Evolutionary conservation across 129 eudicot species (phyloP).

Genomic region (Silybum marianum): DNA sequence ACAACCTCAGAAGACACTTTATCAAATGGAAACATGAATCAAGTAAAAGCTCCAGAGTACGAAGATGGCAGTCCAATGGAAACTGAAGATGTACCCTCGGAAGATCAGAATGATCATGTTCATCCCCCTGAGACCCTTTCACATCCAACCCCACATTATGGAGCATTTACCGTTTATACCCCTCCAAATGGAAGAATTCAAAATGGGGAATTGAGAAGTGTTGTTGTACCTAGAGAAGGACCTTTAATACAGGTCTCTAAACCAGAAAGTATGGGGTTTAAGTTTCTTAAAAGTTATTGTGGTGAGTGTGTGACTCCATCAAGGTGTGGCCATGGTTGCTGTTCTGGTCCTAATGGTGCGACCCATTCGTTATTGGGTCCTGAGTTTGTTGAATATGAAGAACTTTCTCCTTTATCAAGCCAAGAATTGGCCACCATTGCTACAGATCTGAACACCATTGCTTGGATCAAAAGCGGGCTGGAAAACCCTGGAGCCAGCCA

Average conservation of each 20-base stretch:
- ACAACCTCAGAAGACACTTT: constrained; percentile 50
- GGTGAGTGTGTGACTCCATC: constrained; percentile 55
- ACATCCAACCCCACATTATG: constrained; percentile 53
- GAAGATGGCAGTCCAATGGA: constrained; percentile 15
- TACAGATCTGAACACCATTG: constrained; percentile 61
- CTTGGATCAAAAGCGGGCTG: constrained; percentile 83
- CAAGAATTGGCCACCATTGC: constrained; percentile 61
- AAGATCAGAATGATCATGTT: neutral
- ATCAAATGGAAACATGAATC: constrained; percentile 45
- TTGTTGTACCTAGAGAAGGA: constrained; percentile 46
- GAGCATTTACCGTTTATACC: constrained; percentile 58
- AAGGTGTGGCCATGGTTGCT: constrained; percentile 81
- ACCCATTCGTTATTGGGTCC: constrained; percentile 59
- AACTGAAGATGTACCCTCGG: constrained; percentile 12
- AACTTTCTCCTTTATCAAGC: constrained; percentile 47
- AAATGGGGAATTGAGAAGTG: constrained; percentile 15
- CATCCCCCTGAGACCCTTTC: constrained; percentile 23
- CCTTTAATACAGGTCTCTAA: constrained; percentile 50
- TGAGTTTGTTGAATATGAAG: constrained; percentile 77
- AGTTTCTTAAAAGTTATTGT: constrained; percentile 43
- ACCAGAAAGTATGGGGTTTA: constrained; percentile 45
- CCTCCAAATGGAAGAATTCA: constrained; percentile 29
- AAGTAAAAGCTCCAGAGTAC: constrained; percentile 30
- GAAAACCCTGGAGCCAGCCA: constrained; percentile 31
- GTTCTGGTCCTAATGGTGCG: constrained; percentile 33